phyloP scores from a whole-genome alignment of 352 stramenopile genomes.

The Phytophthora meadii region DNA sequence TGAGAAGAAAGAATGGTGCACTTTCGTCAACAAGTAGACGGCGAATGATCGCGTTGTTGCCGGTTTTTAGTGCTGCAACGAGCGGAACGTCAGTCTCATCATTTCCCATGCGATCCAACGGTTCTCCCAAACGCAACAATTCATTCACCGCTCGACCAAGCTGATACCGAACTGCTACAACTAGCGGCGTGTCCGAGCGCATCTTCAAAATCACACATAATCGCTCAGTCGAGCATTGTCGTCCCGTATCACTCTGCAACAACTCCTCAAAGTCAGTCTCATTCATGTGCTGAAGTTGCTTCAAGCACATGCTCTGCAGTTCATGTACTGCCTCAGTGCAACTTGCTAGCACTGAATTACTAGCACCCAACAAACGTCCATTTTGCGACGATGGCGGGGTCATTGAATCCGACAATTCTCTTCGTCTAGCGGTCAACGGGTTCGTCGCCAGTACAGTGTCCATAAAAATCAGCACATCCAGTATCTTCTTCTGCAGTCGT shows the following conservation, averaged over 20 bases:
- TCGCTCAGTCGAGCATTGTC: constrained; percentile 70
- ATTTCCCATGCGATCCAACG: constrained; percentile 51
- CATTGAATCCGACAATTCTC: constrained; percentile 23
- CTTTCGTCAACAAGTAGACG: constrained; percentile 74
- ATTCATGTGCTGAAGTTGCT: constrained; percentile 54
- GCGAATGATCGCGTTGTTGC: constrained; percentile 79
- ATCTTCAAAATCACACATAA: constrained; percentile 69
- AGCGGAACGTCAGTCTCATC: constrained; percentile 72
- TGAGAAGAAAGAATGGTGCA: constrained; percentile 76
- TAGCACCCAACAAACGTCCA: constrained; percentile 15
- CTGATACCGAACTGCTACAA: constrained; percentile 83
- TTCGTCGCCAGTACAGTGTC: constrained; percentile 64
- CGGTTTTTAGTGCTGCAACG: constrained; percentile 70
- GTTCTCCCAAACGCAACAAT: constrained; percentile 59
- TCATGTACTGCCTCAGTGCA: constrained; percentile 41
- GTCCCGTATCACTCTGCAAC: constrained; percentile 66
- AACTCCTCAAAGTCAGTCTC: constrained; percentile 65
- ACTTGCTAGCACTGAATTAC: constrained; percentile 12
- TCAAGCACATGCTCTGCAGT: constrained; percentile 64
- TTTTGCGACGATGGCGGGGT: constrained; percentile 29
- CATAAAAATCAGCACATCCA: constrained; percentile 67
- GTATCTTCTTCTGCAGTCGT: constrained; percentile 32
- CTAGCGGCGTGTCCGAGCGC: constrained; percentile 67
- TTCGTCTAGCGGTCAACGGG: constrained; percentile 33
- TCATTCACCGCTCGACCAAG: constrained; percentile 84